Evolutionary conservation across 257 asterid species (phyloP), one percentile per base, ranked within the genome.

Genomic region (Coffea canephora): DNA sequence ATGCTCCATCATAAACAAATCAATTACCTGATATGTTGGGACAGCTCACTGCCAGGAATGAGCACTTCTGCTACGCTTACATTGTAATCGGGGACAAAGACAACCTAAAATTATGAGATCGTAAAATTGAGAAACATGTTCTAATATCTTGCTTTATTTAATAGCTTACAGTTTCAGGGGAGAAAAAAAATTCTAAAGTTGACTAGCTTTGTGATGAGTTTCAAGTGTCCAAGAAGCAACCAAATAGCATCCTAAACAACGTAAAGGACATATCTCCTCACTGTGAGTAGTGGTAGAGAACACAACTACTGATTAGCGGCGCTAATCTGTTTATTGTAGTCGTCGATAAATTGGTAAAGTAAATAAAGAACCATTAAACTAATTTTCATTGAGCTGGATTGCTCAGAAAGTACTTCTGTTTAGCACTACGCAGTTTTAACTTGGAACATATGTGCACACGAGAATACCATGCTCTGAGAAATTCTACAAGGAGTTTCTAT

Each of bases 61-160:
- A 93, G 81, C 83, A 89, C 66, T 84, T 93, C 98, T 73, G 98
- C 98, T 74, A 84, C 96, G 77, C 88, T 91, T 76, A 93, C 98
- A 83, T 90, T 93, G 89, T 93, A 93, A 87, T 91, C 97, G 8
- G 98, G 97, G 82, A 93, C 92, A 84, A 93, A 91, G 43, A 91
- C 48, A 36, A 91, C 96, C 97, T 93, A 79, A 71, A 84, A 76
- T 39, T 16, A 69, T 19, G n/a, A 34, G 74, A 16, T 69, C 12
- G 39, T 54, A 14, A 54, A 21, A 8, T 57, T 74, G 34, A 74
- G 55, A 21, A 21, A 72, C 6, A 59, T 19, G 34, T 19, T 55
- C 7, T 0, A 55, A 41, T 41, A 69, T 70, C 41, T 70, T 70
- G 14, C 8, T 8, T 25, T 6, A 45, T 15, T 27, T 70, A 43